Evolutionary conservation across 2,329 filamentous ascomycete species (phyloP).

Genomic region (Alternaria brassicae): DNA sequence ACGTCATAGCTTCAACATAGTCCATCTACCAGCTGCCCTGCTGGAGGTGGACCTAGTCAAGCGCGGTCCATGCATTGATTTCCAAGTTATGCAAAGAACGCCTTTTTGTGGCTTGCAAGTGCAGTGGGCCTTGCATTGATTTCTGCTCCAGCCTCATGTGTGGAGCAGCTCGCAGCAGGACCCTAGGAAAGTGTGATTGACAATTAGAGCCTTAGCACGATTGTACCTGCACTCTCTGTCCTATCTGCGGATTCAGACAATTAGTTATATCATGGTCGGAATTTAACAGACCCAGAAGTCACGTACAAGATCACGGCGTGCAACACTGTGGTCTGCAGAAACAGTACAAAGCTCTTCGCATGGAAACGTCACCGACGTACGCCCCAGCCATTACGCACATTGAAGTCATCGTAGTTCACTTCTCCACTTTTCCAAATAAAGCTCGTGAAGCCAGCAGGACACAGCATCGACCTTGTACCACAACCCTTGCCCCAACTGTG

Average conservation of each 20-base stretch:
- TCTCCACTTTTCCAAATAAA: background rate
- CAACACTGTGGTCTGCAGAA: background rate
- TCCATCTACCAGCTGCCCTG: slow-evolving; percentile 17
- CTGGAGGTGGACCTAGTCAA: slow-evolving; percentile 14
- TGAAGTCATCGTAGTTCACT: background rate
- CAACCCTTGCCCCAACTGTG: background rate
- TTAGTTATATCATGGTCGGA: background rate
- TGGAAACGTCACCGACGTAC: background rate
- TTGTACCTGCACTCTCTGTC: background rate
- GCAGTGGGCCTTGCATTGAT: background rate
- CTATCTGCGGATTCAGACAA: background rate
- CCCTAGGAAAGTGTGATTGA: background rate
- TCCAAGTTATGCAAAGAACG: slow-evolving; percentile 1
- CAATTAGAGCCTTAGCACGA: background rate
- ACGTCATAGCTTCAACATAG: slow-evolving; percentile 22
- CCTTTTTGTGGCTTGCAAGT: background rate
- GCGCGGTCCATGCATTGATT: slow-evolving; percentile 11
- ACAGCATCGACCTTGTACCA: background rate
- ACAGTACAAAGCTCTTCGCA: background rate
- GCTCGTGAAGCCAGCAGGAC: background rate
- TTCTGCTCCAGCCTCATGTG: slow-evolving; percentile 1
- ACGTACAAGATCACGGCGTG: background rate
- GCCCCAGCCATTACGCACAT: background rate
- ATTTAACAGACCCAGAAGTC: no score
- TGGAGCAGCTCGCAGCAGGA: background rate